Conservation (phyloP, 345 rosid genomes). For the Eucalyptus pumila region DNA sequence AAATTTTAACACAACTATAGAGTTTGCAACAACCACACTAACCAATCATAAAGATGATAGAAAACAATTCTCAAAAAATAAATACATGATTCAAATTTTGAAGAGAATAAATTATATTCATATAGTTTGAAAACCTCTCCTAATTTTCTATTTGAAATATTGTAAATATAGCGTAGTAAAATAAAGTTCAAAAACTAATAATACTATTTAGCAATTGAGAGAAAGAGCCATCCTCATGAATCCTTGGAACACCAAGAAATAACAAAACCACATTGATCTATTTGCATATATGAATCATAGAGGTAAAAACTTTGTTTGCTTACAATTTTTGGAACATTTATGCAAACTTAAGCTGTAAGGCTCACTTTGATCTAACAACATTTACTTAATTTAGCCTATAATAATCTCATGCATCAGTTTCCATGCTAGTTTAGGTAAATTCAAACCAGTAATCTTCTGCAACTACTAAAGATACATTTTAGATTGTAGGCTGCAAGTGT, state of each 20-base stretch:
- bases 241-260: background rate
- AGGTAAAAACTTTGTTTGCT: background rate
- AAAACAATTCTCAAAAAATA: background rate
- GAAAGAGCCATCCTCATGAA: background rate
- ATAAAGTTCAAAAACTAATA: background rate
- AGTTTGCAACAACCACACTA: background rate
- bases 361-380: background rate
- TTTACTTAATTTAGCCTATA: background rate
- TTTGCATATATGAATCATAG: background rate
- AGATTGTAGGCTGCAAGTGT: background rate
- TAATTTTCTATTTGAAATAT: background rate
- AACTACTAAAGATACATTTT: background rate
- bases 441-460: background rate
- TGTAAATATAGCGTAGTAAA: background rate
- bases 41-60: background rate
- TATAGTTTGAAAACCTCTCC: background rate
- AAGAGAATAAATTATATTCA: background rate
- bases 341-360: background rate
- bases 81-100: background rate
- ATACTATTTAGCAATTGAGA: background rate
- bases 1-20: background rate
- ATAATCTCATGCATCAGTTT: background rate
- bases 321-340: background rate
- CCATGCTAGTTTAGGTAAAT: background rate
- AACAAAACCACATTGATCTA: background rate